Base-by-base conservation (phyloP, 257 asterid genomes). In the Knoxia roxburghii region DNA sequence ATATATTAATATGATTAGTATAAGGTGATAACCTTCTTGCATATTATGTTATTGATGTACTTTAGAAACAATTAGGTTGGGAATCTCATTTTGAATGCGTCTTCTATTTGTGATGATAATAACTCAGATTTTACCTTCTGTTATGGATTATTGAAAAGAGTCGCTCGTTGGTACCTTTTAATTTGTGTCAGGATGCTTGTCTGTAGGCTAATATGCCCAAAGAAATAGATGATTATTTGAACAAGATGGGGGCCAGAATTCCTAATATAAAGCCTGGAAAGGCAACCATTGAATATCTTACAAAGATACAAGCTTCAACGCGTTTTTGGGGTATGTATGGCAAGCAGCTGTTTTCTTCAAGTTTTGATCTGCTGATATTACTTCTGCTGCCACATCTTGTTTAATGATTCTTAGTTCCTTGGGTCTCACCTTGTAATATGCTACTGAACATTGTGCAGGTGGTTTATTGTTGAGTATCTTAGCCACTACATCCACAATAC, bases 241-340 rank as follows among this genome's bases (percentile, higher is more conserved):
- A 94, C 75, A 94, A 94, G 84, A 94, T 94, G 90, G 95, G 96
- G 6, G 97, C 97, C 41, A 81, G 97, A 79, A 84, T 94, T 76
- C 97, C 97, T 30, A 82, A 81, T 57, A 78, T 90, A 74, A 94
- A 94, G 78, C 99, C 99, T 5, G 99, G 99, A 78, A 90, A 85
- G 79, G 96, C 97, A 68, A 90, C 99, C 37, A 80, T 94, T 5
- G 97, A 91, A 79, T 90, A 90, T 79, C 74, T 94, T 78, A 88
- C 95, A n/a, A 88, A 88, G 81, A 78, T 94, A 78, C 99, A 94
- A 83, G 91, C 95, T 50, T 94, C 99, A 27, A 90, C 99, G 15
- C 99, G 97, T 54, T 90, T 94, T 72, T 94, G 99, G 99, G 99
- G 99, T 93, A 84, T 71, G 65, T 46, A 63, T 32, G 41, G 26